Evolutionary conservation across 2,329 filamentous ascomycete genomes (phyloP).

Genomic region (Sclerotinia minor): DNA sequence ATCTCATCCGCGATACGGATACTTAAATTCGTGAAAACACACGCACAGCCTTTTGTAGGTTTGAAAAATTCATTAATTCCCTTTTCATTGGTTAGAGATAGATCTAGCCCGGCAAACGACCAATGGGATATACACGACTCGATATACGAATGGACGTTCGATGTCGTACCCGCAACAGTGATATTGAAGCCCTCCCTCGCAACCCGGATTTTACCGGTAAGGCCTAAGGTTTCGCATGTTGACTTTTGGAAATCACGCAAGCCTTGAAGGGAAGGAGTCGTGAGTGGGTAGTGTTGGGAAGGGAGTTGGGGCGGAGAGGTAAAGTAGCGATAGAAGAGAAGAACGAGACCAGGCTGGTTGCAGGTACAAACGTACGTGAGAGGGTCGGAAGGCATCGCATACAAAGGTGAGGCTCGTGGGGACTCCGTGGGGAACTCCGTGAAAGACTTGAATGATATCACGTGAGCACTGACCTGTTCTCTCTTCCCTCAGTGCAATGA

Average conservation of each 20-base stretch:
- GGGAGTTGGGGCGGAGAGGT: slow-evolving; percentile 34
- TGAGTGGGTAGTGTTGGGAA: slow-evolving; percentile 9
- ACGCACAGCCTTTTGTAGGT: slow-evolving; percentile 38
- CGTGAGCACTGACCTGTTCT: neutral
- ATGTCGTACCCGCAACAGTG: slow-evolving; percentile 38
- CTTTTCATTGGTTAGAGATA: slow-evolving; percentile 25
- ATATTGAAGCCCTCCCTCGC: slow-evolving; percentile 42
- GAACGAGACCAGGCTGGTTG: slow-evolving; percentile 33
- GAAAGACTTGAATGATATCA: neutral
- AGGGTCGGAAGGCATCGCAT: slow-evolving; percentile 36
- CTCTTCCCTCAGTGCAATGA: neutral
- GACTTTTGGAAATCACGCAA: slow-evolving; percentile 33
- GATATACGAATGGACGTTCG: slow-evolving; percentile 36
- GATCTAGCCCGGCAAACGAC: slow-evolving; percentile 37
- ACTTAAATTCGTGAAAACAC: slow-evolving; percentile 37
- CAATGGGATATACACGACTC: slow-evolving; percentile 37
- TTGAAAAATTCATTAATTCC: slow-evolving; percentile 37
- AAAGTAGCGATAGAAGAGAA: slow-evolving; percentile 43
- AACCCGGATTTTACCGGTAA: slow-evolving; percentile 40
- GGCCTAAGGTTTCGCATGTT: slow-evolving; percentile 26
- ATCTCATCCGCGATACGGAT: slow-evolving; percentile 38
- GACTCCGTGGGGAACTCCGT: neutral
- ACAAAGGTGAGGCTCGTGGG: neutral
- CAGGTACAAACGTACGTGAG: slow-evolving; percentile 41
- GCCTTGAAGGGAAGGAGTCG: slow-evolving; percentile 29